phyloP scores from a whole-genome alignment of 139 green algal genomes.

The Tetradesmus obliquus region DNA sequence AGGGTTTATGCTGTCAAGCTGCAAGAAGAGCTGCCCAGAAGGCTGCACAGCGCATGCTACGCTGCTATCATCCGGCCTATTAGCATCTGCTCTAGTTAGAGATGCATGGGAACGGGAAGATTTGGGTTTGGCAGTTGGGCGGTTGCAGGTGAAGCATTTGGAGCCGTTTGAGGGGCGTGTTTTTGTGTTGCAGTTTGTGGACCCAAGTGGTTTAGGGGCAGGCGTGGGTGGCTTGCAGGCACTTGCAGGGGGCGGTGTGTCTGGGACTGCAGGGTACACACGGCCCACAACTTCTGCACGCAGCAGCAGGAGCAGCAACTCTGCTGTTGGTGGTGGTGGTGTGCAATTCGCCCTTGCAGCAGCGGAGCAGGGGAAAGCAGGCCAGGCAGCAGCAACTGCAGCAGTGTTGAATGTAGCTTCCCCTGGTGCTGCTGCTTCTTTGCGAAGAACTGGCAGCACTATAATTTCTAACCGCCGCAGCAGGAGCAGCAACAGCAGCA shows the following conservation, averaged over 20 bases:
- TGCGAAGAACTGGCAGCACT: neutral
- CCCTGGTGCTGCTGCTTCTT: neutral
- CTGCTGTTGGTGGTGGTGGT: neutral
- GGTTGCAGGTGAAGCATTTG: neutral
- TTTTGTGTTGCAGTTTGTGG: neutral
- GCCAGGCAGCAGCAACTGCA: neutral
- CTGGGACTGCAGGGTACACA: neutral
- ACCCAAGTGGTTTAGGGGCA: neutral
- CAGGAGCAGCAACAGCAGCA: conserved; percentile 13
- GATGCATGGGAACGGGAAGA: neutral
- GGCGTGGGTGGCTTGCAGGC: neutral
- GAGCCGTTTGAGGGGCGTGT: neutral
- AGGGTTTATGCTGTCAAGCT: neutral
- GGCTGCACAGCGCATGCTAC: neutral
- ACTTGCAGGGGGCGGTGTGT: neutral
- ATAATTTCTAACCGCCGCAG: neutral
- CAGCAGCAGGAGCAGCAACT: neutral
- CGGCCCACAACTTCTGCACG: neutral
- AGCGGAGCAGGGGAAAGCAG: neutral
- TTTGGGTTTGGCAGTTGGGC: neutral
- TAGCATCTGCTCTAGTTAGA: neutral
- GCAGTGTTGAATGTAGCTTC: neutral
- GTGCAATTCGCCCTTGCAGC: neutral
- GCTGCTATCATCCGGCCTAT: neutral
- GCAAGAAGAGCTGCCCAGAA: neutral